A percentile compares a stretch with the other conserved stretches of the same genome.
These are phyloP conservation scores for Paspalum vaginatum DNA, from an alignment of 176 grass and related monocot genomes.

Conservation along the genomic window DNA sequence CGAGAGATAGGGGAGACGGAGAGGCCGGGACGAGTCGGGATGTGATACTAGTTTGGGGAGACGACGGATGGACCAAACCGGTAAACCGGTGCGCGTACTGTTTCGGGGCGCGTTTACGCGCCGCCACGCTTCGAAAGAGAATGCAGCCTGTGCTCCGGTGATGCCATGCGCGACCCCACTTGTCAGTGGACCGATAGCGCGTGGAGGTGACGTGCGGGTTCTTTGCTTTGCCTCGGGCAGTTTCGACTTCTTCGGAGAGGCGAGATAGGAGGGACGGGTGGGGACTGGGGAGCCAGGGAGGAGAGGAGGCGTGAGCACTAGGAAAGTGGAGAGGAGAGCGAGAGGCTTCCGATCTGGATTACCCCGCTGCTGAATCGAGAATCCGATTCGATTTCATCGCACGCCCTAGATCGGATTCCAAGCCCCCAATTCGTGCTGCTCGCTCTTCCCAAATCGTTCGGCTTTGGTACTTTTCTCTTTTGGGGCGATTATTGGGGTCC, in stretches of 20 bases:
- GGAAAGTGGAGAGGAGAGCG: conserved; percentile 21
- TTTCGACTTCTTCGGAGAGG: conserved; percentile 37
- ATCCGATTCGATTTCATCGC: conserved; percentile 34
- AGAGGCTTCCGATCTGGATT: conserved; percentile 27
- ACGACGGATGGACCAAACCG: too few species aligned
- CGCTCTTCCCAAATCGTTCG: conserved; percentile 13
- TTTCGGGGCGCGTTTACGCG: too few species aligned
- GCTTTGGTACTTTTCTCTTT: conserved; percentile 20
- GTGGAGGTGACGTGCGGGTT: conserved; percentile 6
- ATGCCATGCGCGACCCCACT: background rate
- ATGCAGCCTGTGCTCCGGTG: too few species aligned
- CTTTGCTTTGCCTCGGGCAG: conserved; percentile 17
- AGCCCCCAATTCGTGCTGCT: conserved; percentile 5
- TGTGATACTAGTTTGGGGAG: too few species aligned
- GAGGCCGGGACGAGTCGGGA: too few species aligned
- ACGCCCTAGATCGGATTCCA: conserved; percentile 25
- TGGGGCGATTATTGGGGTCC: conserved; percentile 11
- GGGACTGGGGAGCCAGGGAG: background rate
- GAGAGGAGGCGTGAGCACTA: conserved; percentile 48
- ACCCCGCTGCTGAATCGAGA: conserved; percentile 28
- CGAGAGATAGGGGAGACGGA: too few species aligned
- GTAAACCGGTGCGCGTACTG: too few species aligned
- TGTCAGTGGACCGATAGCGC: background rate
- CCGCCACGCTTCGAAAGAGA: too few species aligned
- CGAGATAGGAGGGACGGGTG: background rate